These are phyloP conservation scores for Aureobasidium sp. DNA, from an alignment of 2,329 filamentous ascomycete species.

Conservation along the genomic window DNA sequence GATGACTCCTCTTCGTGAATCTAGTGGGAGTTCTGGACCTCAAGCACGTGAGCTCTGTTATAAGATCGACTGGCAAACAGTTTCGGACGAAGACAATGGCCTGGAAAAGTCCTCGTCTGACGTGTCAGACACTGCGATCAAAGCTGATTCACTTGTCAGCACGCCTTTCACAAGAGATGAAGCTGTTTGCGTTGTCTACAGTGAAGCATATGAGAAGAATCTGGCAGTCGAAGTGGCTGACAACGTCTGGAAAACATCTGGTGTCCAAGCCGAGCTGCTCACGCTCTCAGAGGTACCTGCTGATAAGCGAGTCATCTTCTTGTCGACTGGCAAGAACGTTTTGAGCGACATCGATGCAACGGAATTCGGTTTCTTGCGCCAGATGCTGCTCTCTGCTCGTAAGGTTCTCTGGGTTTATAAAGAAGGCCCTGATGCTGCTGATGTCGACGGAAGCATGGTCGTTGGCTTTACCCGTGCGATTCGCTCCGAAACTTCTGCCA, in stretches of 20 bases:
- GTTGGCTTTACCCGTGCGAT: background rate
- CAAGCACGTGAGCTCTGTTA: conserved; percentile 1
- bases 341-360: background rate
- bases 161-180: background rate
- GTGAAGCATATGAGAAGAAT: background rate
- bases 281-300: background rate
- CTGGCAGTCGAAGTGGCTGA: background rate
- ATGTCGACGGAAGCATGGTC: background rate
- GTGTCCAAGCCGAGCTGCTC: background rate
- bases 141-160: background rate
- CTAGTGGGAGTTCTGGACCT: background rate
- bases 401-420: background rate
- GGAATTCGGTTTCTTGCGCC: background rate
- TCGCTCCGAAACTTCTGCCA: background rate
- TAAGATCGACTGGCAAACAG: background rate
- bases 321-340: background rate
- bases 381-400: background rate
- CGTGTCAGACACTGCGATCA: background rate
- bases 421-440: background rate
- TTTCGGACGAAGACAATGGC: background rate
- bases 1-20: conserved; percentile 1
- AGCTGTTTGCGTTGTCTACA: background rate
- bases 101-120: background rate
- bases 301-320: background rate
- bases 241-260: background rate